Evolutionary conservation across 306 rosid genomes (phyloP).

Genomic region (Betula pendula): DNA sequence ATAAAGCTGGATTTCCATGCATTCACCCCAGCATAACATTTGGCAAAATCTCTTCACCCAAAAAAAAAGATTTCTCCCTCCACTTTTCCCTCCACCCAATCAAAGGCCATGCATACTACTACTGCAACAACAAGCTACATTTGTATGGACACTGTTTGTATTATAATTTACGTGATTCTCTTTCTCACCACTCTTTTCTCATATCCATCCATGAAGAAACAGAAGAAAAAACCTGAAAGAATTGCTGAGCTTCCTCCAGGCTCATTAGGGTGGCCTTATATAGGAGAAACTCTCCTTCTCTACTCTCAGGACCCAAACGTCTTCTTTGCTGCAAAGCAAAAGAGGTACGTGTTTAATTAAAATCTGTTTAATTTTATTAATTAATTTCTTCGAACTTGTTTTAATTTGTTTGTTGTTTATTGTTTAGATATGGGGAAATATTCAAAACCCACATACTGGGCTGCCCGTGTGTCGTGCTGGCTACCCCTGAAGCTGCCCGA

Average conservation of each 20-base stretch:
- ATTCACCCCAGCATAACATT: background rate
- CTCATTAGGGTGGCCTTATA: constrained; percentile 84
- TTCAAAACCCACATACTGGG: constrained; percentile 77
- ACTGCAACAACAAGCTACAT: constrained; percentile 11
- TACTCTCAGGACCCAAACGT: constrained; percentile 76
- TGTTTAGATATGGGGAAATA: constrained; percentile 74
- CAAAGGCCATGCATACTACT: background rate
- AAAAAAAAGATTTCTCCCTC: background rate
- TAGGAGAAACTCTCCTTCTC: constrained; percentile 80
- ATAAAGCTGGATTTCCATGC: no score
- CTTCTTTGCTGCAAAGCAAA: constrained; percentile 73
- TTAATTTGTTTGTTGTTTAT: background rate
- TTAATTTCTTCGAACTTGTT: no score
- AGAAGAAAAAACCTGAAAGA: background rate
- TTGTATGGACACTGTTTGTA: constrained; percentile 55
- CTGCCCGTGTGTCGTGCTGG: constrained; percentile 81
- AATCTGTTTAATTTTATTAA: background rate
- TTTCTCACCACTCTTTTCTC: constrained; percentile 42
- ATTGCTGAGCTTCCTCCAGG: constrained; percentile 75
- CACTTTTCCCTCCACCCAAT: constrained; percentile 7
- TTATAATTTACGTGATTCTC: constrained; percentile 36
- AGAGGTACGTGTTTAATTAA: constrained; percentile 47
- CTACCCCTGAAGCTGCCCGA: constrained; percentile 78
- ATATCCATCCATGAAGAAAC: constrained; percentile 33
- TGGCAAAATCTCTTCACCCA: background rate